phyloP scores from a whole-genome alignment of 108 stramenopile species.

The Heterococcus sp. region DNA sequence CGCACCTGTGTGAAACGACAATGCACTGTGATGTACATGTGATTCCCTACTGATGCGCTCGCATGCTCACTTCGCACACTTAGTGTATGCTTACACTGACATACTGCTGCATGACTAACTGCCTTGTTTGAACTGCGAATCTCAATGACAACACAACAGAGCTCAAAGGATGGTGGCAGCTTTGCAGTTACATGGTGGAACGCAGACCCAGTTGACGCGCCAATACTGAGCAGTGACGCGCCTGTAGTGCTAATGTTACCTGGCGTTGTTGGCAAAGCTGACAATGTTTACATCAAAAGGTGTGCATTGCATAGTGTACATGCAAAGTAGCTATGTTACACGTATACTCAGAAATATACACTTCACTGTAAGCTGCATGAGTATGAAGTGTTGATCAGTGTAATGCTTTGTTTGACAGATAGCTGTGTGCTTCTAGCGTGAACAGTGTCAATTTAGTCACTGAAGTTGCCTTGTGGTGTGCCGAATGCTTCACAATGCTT shows the following conservation, averaged over 20 bases:
- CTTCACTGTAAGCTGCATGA: background rate
- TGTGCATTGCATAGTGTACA: background rate
- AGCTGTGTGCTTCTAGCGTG: background rate
- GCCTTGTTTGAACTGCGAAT: too few species aligned
- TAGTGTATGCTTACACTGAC: too few species aligned
- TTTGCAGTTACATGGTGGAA: constrained; percentile 23
- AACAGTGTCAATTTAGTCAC: background rate
- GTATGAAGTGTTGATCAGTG: background rate
- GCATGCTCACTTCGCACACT: too few species aligned
- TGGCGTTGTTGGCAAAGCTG: constrained; percentile 20
- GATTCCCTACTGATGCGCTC: too few species aligned
- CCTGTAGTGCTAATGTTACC: constrained; percentile 27
- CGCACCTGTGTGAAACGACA: too few species aligned
- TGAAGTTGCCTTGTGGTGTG: background rate
- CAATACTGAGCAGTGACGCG: constrained; percentile 1
- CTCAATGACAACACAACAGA: background rate
- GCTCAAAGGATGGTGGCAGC: constrained; percentile 20
- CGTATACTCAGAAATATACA: background rate
- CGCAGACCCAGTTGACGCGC: background rate
- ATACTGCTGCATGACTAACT: too few species aligned
- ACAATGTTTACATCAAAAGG: constrained; percentile 3
- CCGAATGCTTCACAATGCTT: too few species aligned
- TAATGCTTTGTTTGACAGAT: background rate
- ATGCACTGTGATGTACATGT: too few species aligned
- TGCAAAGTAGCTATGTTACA: too few species aligned